Percentiles rank a stretch among this genome's conserved stretches.
phyloP scores from a whole-genome alignment of 2,329 filamentous ascomycete genomes.

The Nothophoma quercina region DNA sequence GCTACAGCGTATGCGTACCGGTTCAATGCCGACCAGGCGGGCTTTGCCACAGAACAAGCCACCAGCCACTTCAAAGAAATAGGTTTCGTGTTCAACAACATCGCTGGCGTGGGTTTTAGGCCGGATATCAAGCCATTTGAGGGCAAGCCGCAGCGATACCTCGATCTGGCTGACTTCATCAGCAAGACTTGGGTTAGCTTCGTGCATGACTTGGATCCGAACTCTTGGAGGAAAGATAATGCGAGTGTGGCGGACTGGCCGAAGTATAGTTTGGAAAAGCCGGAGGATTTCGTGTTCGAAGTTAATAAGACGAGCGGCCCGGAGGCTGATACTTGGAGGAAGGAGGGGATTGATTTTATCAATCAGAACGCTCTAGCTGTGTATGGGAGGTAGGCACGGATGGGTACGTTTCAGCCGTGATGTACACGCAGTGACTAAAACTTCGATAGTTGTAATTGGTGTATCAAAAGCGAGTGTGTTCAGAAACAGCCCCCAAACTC shows the following conservation, averaged over 20 bases:
- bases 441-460: not conserved
- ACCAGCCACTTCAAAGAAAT: slow-evolving; percentile 61
- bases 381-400: slow-evolving; percentile 14
- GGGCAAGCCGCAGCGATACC: slow-evolving; percentile 40
- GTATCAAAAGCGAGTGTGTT: slow-evolving; percentile 3
- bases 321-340: slow-evolving; percentile 52
- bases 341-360: slow-evolving; percentile 52
- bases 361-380: slow-evolving; percentile 21
- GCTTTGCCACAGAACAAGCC: slow-evolving; percentile 49
- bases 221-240: slow-evolving; percentile 2
- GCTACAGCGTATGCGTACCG: slow-evolving; percentile 64
- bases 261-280: slow-evolving; percentile 24
- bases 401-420: not conserved
- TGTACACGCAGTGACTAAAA: no score
- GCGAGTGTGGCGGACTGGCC: slow-evolving; percentile 16
- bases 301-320: slow-evolving; percentile 43
- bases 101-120: slow-evolving; percentile 49
- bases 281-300: slow-evolving; percentile 53
- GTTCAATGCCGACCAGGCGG: slow-evolving; percentile 60
- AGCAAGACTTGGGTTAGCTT: slow-evolving; percentile 50
- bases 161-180: slow-evolving; percentile 49
- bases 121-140: slow-evolving; percentile 35
- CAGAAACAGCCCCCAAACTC: not conserved
- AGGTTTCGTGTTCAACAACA: slow-evolving; percentile 53
- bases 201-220: slow-evolving; percentile 49